phyloP scores from a whole-genome alignment of 2,329 filamentous ascomycete genomes.

The Daldinia sp. region DNA sequence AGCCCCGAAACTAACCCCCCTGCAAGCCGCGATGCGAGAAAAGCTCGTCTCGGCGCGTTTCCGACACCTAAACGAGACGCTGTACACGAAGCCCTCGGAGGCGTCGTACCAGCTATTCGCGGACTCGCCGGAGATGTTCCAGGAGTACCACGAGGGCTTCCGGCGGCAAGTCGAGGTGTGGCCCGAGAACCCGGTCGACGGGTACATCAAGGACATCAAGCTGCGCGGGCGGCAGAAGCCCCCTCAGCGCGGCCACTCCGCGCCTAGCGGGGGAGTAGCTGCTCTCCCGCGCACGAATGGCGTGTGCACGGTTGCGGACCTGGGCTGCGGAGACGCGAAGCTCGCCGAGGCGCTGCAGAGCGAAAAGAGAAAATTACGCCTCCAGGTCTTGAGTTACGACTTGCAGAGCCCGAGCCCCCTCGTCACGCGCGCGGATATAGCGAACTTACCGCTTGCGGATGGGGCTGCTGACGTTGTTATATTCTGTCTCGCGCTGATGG shows the following conservation, averaged over 20 bases:
- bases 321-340: conserved; percentile 92
- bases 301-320: conserved; percentile 81
- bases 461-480: conserved; percentile 85
- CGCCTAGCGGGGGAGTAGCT: conserved; percentile 41
- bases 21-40: conserved; percentile 92
- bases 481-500: conserved; percentile 97
- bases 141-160: conserved; percentile 96
- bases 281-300: conserved; percentile 77
- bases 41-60: conserved; percentile 96
- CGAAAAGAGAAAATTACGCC: conserved; percentile 70
- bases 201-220: conserved; percentile 78
- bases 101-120: conserved; percentile 86
- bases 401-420: conserved; percentile 78
- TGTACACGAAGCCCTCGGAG: conserved; percentile 91
- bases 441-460: conserved; percentile 78
- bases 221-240: conserved; percentile 66
- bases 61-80: conserved; percentile 94
- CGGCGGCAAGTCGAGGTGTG: conserved; percentile 93
- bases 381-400: conserved; percentile 86
- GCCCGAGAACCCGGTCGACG: conserved; percentile 95
- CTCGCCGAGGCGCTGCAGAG: conserved; percentile 74
- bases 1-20: conserved; percentile 78
- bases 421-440: conserved; percentile 89
- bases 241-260: conserved; percentile 29
- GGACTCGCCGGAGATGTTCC: conserved; percentile 89